Evolutionary conservation across 768 basidiomycete genomes (phyloP), one percentile per base, ranked within the genome.

Genomic region (Tubosaeta sp.): DNA sequence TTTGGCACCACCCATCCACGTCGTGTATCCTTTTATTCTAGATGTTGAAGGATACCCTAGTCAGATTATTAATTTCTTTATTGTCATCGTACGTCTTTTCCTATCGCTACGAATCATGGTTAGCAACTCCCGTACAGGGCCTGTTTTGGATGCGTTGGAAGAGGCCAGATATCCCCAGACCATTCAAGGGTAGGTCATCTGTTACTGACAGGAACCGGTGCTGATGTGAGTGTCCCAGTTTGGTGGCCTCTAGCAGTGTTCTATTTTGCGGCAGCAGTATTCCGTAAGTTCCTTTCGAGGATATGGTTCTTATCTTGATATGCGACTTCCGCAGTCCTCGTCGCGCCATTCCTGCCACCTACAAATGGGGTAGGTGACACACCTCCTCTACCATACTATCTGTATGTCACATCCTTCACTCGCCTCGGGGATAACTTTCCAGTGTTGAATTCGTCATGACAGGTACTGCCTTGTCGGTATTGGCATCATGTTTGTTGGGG

Each of bases 21-120:
- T 82, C 10, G 82, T 71, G 0, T 83, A 83, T 58, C 80, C 81
- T 0, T 84, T 83, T 53, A 83, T 83, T 47, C 69, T 84, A 4
- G 80, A 83, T 48, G 71, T 83, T 12, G 74, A 80, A 51, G 66
- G 63, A 31, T 68, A 69, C 44, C 83, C 82, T 2, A 51, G 36
- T 25, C 81, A 82, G 50, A 79, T 83, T 29, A 75, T 84, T 58
- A 76, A 78, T 51, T 59, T 83, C 5, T 80, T 82, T 57, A 72
- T 83, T 42, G 71, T 82, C 31, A 30, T 76, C n/a, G 81, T 81
- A 53, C n/a, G 78, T 66, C 4, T 11, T 0, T 11, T 32, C 46
- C 36, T 3, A 3, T 32, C 21, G 3, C 6, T 59, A 76, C 38
- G 77, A 64, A 76, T 56, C 21, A 11, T 34, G 12, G 19, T 14